These are phyloP conservation scores for Alternaria hordeiaustralica DNA, from an alignment of 2,329 filamentous ascomycete genomes.

Conservation along the genomic window DNA sequence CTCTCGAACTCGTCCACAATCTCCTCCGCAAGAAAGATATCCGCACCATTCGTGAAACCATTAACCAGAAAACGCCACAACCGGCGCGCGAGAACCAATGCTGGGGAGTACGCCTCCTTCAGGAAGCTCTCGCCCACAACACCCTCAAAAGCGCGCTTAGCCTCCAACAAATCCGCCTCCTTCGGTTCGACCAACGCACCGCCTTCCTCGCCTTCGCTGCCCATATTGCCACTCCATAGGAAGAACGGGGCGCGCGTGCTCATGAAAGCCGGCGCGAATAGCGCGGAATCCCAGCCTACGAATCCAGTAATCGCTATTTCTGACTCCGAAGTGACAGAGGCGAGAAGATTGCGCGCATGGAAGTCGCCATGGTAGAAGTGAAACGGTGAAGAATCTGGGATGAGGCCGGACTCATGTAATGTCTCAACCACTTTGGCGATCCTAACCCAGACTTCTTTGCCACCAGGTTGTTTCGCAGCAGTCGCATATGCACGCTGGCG, in stretches of 20 bases:
- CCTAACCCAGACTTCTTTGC: background rate
- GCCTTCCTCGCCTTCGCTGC: background rate
- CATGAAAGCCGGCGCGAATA: constrained; percentile 27
- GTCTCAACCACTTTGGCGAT: background rate
- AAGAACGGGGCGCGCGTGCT: constrained; percentile 20
- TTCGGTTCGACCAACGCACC: background rate
- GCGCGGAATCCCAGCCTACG: constrained; percentile 32
- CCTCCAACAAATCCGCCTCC: background rate
- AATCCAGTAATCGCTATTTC: constrained; percentile 24
- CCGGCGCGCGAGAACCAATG: background rate
- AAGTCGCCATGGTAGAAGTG: background rate
- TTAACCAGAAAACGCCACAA: background rate
- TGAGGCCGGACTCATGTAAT: background rate
- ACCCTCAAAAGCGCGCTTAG: background rate
- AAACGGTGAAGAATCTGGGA: background rate
- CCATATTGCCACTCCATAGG: constrained; percentile 17
- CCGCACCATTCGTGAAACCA: background rate
- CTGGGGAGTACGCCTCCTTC: background rate
- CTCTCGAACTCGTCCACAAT: background rate
- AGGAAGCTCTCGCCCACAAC: background rate
- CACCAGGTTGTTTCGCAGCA: background rate
- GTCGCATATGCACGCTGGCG: background rate
- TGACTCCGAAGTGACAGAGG: background rate
- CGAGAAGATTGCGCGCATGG: background rate
- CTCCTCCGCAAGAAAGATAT: background rate